Evolutionary conservation across 805 yeast genomes (phyloP).

Genomic region (Ogataea glucozyma): DNA sequence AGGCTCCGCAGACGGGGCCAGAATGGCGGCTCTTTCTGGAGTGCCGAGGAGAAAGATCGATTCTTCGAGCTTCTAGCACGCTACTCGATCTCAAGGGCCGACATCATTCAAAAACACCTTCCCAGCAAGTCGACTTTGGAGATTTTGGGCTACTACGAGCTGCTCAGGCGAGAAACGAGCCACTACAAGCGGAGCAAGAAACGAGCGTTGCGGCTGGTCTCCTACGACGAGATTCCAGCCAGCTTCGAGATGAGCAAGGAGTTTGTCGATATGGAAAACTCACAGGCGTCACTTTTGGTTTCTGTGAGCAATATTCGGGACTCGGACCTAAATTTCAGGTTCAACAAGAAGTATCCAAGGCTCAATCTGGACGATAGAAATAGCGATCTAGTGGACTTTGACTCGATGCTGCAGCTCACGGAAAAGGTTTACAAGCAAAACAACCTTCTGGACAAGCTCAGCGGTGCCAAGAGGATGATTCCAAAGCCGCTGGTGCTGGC

Average conservation of each 20-base stretch:
- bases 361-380: constrained; percentile 5
- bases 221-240: constrained; percentile 49
- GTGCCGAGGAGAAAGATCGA: constrained; percentile 46
- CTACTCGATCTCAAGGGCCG: constrained; percentile 49
- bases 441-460: constrained; percentile 9
- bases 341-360: constrained; percentile 11
- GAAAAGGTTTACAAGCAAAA: constrained; percentile 14
- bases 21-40: constrained; percentile 47
- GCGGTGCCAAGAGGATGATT: constrained; percentile 12
- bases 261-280: constrained; percentile 46
- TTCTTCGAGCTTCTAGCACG: constrained; percentile 53
- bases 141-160: constrained; percentile 45
- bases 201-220: constrained; percentile 27
- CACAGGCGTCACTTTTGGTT: constrained; percentile 20
- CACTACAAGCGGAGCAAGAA: constrained; percentile 27
- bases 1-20: constrained; percentile 9
- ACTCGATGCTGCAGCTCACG: constrained; percentile 14
- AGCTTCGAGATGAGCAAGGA: constrained; percentile 52
- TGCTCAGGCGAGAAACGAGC: constrained; percentile 35
- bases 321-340: constrained; percentile 17
- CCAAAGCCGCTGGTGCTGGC: constrained; percentile 13
- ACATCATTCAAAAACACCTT: constrained; percentile 40
- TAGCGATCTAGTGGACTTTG: constrained; percentile 20
- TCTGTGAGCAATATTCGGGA: constrained; percentile 15
- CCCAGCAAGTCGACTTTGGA: constrained; percentile 46